phyloP scores from a whole-genome alignment of 1,139 yeast genomes.

The Yamadazyma pseudoaaseri region DNA sequence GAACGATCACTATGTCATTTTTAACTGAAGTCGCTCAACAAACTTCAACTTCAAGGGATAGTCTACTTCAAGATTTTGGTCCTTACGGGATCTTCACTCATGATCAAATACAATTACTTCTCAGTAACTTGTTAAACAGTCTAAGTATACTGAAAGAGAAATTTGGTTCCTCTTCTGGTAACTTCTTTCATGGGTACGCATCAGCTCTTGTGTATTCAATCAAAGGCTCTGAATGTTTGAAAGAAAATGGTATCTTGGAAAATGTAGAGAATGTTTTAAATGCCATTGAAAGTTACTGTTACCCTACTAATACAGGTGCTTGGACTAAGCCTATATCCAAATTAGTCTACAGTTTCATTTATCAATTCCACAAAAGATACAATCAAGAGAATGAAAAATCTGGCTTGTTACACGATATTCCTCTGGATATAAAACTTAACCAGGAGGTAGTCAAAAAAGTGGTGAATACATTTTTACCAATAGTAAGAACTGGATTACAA shows the following conservation, averaged over 20 bases:
- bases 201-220: constrained; percentile 66
- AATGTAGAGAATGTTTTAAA: constrained; percentile 56
- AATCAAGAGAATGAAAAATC: constrained; percentile 44
- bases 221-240: constrained; percentile 45
- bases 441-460: constrained; percentile 45
- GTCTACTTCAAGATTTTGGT: constrained; percentile 15
- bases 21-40: constrained; percentile 33
- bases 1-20: constrained; percentile 57
- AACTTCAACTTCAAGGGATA: not conserved
- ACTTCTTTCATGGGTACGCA: constrained; percentile 59
- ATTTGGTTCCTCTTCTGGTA: constrained; percentile 37
- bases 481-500: constrained; percentile 73
- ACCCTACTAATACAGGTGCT: constrained; percentile 85
- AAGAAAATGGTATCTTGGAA: constrained; percentile 49
- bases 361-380: constrained; percentile 59
- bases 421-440: constrained; percentile 45
- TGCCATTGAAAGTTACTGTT: constrained; percentile 80
- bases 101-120: constrained; percentile 57
- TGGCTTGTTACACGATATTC: constrained; percentile 44
- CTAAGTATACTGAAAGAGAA: constrained; percentile 45
- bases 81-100: constrained; percentile 61
- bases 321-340: constrained; percentile 79
- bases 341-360: constrained; percentile 54
- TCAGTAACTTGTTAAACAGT: constrained; percentile 57
- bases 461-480: constrained; percentile 54